Conservation (phyloP, 257 asterid species). For the Linaria vulgaris region DNA sequence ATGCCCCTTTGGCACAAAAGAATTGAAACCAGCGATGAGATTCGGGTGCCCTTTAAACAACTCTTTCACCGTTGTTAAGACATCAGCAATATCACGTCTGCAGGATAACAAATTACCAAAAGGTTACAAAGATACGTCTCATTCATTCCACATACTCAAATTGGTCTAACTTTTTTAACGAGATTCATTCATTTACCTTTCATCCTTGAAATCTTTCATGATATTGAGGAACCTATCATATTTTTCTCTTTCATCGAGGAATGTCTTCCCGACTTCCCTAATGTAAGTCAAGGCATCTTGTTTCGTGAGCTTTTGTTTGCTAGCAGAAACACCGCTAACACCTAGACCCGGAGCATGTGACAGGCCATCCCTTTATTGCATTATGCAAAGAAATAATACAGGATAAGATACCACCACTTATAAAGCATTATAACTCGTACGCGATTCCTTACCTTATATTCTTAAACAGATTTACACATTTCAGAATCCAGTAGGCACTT, state of each 20-base stretch:
- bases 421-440: no score
- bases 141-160: slow-evolving; percentile 14
- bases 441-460: slow-evolving; percentile 11
- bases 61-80: slow-evolving; percentile 86
- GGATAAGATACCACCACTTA: slow-evolving; percentile 18
- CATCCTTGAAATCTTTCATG: slow-evolving; percentile 96
- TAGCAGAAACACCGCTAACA: slow-evolving; percentile 43
- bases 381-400: slow-evolving; percentile 15
- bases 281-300: slow-evolving; percentile 83
- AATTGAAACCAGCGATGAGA: slow-evolving; percentile 85
- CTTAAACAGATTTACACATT: no score
- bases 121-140: slow-evolving; percentile 15
- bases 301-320: slow-evolving; percentile 79
- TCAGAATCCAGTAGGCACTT: no score
- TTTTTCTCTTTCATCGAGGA: slow-evolving; percentile 83
- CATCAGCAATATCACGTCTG: slow-evolving; percentile 72
- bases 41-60: slow-evolving; percentile 86
- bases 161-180: slow-evolving; percentile 16
- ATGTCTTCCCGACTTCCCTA: slow-evolving; percentile 93
- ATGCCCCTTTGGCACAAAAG: slow-evolving; percentile 93
- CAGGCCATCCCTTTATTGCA: slow-evolving; percentile 51
- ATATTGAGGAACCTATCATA: slow-evolving; percentile 88
- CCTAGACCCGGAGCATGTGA: slow-evolving; percentile 53
- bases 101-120: slow-evolving; percentile 1
- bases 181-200: slow-evolving; percentile 62